Evolutionary conservation across 441 rosid genomes (phyloP).

Genomic region (Gossypium trilobum): DNA sequence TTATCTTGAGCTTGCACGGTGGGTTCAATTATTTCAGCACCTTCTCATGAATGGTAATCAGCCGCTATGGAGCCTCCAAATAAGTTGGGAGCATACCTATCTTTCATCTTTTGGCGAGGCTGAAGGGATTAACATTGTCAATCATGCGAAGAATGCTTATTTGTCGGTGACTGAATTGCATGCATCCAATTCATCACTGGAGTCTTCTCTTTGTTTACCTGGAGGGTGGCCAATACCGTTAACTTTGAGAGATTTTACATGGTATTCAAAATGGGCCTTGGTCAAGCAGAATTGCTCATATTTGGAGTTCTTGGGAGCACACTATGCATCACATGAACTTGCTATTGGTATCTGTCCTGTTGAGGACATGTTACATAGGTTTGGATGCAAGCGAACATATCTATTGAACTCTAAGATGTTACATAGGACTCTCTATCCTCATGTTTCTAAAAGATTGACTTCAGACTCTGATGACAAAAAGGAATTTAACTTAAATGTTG

Average conservation of each 20-base stretch:
- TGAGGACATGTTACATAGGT: conserved; percentile 24
- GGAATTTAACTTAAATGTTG: conserved; percentile 26
- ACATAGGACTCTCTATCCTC: conserved; percentile 35
- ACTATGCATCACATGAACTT: conserved; percentile 36
- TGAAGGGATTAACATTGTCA: conserved; percentile 52
- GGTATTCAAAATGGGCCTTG: conserved; percentile 58
- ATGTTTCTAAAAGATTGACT: conserved; percentile 27
- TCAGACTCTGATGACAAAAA: conserved; percentile 16
- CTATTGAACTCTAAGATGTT: conserved; percentile 32
- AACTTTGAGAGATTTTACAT: conserved; percentile 48
- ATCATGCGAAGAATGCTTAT: conserved; percentile 40
- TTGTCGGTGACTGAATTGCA: conserved; percentile 34
- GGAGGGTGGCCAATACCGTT: conserved; percentile 88
- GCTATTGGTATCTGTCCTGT: conserved; percentile 21
- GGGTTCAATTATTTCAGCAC: conserved; percentile 78
- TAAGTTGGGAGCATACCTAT: conserved; percentile 88
- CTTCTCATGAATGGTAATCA: conserved; percentile 67
- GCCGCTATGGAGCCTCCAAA: conserved; percentile 77
- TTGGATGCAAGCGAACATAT: conserved; percentile 21
- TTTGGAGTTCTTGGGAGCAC: conserved; percentile 70
- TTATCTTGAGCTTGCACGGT: conserved; percentile 81
- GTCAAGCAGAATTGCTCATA: conserved; percentile 79
- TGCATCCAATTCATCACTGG: conserved; percentile 28
- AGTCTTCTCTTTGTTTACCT: conserved; percentile 43
- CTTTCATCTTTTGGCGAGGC: conserved; percentile 68